phyloP scores from a whole-genome alignment of 176 grass and related monocot species.

The Triticum dicoccoides region DNA sequence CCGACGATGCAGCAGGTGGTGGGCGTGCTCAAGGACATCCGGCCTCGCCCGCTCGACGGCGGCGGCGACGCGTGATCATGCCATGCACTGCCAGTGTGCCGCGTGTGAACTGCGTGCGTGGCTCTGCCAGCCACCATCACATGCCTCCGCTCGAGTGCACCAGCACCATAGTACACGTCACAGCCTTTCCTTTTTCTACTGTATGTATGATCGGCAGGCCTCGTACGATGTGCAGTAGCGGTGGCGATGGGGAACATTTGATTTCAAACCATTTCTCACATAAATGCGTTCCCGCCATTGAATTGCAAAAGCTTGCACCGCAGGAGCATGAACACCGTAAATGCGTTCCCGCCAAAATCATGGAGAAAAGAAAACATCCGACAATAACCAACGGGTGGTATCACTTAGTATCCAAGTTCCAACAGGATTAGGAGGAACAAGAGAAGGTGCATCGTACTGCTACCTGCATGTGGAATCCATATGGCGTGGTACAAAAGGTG shows the following conservation, averaged over 20 bases:
- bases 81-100: background rate
- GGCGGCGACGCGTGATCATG: background rate
- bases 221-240: background rate
- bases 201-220: background rate
- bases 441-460: too few relatives aligned
- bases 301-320: background rate
- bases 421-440: background rate
- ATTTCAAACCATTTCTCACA: background rate
- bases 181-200: background rate
- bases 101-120: background rate
- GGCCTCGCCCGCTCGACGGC: background rate
- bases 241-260: conserved; percentile 1
- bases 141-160: conserved; percentile 10
- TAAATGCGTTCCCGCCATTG: background rate
- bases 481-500: background rate
- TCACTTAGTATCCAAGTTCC: too few relatives aligned
- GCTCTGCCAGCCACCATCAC: background rate
- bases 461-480: conserved; percentile 27
- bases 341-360: too few relatives aligned
- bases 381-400: too few relatives aligned
- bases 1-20: conserved; percentile 94
- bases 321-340: too few relatives aligned
- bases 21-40: conserved; percentile 82
- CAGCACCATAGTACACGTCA: background rate
- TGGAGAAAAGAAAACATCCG: too few relatives aligned